Percentiles rank a stretch among this genome's conserved stretches.
Conservation (phyloP, 257 asterid genomes). For the Cinchona pubescens region DNA sequence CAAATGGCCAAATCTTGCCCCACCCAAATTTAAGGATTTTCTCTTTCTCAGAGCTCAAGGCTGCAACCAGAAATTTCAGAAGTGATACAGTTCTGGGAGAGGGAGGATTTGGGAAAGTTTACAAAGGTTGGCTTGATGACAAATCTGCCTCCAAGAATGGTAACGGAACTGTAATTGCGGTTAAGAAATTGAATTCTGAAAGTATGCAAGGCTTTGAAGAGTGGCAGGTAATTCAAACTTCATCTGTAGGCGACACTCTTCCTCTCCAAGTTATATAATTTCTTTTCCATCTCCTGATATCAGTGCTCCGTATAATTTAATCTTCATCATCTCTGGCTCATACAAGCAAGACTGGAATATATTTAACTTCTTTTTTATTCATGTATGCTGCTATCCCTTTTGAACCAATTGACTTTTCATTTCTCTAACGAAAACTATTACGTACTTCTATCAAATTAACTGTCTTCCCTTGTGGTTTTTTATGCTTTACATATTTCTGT, state of each 20-base stretch:
- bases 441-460: no score
- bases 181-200: conserved; percentile 67
- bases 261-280: no score
- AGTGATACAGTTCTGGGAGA: conserved; percentile 76
- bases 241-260: no score
- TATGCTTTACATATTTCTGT: no score
- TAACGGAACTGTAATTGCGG: conserved; percentile 57
- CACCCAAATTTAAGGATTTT: conserved; percentile 60
- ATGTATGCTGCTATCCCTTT: no score
- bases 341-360: no score
- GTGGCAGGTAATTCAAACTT: conserved; percentile 56
- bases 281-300: no score
- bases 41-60: conserved; percentile 54
- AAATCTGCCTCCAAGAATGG: conserved; percentile 36
- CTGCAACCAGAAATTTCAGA: conserved; percentile 69
- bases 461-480: no score
- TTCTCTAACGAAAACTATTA: no score
- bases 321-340: neutral
- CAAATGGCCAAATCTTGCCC: conserved; percentile 47
- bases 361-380: no score
- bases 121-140: conserved; percentile 84
- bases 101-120: conserved; percentile 94
- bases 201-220: conserved; percentile 73
- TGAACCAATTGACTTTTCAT: no score
- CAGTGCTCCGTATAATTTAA: neutral